Evolutionary conservation across 176 grass and related monocot genomes (phyloP), one percentile per base, ranked within the genome.

Genomic region (Hyparrhenia diplandra): DNA sequence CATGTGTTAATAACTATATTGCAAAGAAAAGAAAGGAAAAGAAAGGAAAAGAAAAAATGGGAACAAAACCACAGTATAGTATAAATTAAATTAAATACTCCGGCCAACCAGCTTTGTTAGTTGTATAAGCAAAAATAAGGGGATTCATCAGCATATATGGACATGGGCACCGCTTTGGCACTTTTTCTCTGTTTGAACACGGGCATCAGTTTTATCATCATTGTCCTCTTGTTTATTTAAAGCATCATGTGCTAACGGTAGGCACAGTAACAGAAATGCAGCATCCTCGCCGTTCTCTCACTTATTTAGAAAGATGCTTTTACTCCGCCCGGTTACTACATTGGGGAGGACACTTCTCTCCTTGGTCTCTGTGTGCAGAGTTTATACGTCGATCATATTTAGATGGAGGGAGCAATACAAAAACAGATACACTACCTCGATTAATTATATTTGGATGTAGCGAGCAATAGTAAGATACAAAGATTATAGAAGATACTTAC

Each of bases 1-100:
- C 4, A 77, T 8, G 12, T 73, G 12, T 73, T 58, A 88, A 23
- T 71, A 85, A 55, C 45, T 77, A 49, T 35, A 82, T 13, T 24
- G n/a, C 55, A 57, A 57, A n/a, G n/a, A n/a, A n/a, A 57, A 55
- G 41, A 42, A 54, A n/a, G 16, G 5, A 35, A 69, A 57, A 55
- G 41, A 42, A 54, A n/a, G 16, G 5, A 35, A 69, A 76, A 74
- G 27, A 6, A 14, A 39, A 40, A 3, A 73, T 25, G 0, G 14
- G 49, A 39, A 12, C 3, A 1, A 62, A 46, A 57, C 4, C 32
- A 74, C 31, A 25, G 21, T 32, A 40, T 46, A 24, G 16, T 64
- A 71, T 21, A 35, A 71, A 77, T 25, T 58, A 77, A 21, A 71
- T 27, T 72, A 16, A 10, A 71, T 58, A 59, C 58, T 58, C 55